These are phyloP conservation scores for Huiozyma naganishii DNA, from an alignment of 805 yeast species.

Conservation along the genomic window DNA sequence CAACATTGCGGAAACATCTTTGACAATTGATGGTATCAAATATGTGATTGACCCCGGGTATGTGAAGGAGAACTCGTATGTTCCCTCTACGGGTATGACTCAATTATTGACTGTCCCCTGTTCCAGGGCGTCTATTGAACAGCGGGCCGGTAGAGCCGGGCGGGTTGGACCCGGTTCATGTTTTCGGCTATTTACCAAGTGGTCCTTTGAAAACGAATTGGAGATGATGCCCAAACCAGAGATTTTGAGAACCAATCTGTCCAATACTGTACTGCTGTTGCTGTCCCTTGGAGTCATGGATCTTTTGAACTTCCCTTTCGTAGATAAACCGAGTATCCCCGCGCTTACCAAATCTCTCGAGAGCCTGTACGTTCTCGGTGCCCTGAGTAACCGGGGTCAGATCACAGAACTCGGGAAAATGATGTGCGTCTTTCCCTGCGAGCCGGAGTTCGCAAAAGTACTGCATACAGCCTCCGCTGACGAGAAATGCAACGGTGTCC, in stretches of 20 bases:
- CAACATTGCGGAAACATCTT: constrained; percentile 93
- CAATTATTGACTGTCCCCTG: constrained; percentile 78
- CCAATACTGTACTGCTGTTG: constrained; percentile 64
- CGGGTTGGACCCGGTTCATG: constrained; percentile 96
- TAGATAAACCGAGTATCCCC: constrained; percentile 79
- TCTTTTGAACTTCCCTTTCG: constrained; percentile 70
- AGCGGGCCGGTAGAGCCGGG: constrained; percentile 96
- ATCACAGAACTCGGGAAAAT: constrained; percentile 67
- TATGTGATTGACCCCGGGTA: constrained; percentile 93
- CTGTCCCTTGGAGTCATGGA: constrained; percentile 81
- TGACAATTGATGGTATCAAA: constrained; percentile 92
- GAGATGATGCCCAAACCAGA: constrained; percentile 81
- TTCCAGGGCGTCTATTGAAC: constrained; percentile 92
- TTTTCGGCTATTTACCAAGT: constrained; percentile 74
- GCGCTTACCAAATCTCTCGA: constrained; percentile 68
- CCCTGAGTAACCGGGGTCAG: constrained; percentile 68
- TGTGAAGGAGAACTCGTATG: constrained; percentile 83
- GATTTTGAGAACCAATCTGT: constrained; percentile 72
- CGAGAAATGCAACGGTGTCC: constrained; percentile 40
- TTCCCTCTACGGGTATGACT: constrained; percentile 82
- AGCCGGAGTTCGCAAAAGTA: constrained; percentile 78
- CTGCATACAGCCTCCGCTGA: constrained; percentile 46
- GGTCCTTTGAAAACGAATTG: constrained; percentile 59
- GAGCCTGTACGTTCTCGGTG: constrained; percentile 76
- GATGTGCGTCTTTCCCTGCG: constrained; percentile 89